Evolutionary conservation across 108 stramenopile species (phyloP), one percentile per base, ranked within the genome.

Genomic region (Nitzschia putrida): DNA sequence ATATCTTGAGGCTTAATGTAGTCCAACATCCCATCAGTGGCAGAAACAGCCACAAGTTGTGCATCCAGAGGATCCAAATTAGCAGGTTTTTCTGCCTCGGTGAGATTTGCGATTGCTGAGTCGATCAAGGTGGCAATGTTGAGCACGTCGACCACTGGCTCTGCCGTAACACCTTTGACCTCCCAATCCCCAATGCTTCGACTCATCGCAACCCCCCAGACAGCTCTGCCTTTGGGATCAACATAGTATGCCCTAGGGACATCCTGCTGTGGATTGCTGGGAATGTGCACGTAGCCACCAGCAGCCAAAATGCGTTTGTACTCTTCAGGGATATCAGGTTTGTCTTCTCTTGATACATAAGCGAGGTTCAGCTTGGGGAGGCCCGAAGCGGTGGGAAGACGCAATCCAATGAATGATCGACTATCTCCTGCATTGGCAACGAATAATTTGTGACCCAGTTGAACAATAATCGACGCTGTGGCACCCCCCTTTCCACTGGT

Each of bases 1-100:
- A 94, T 80, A 11, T 78, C 72, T 23, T 78, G 43, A 20, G 74
- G 71, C 25, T 66, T 61, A 25, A 94, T 63, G 60, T 85, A 89
- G 57, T 94, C 93, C 61, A 91, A 74, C 67, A 91, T 76, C n/a
- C 93, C 93, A 76, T 94, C 93, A n/a, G 93, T 84, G 10, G 85
- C 88, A 18, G 87, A 83, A 54, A 88, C 73, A 3, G 82, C 86
- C 71, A 94, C 86, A 10, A 91, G 73, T 41, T 86, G 76, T 25
- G 91, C 68, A 59, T 94, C 83, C 13, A 83, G 77, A 5, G 40
- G 57, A 22, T 71, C 63, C 49, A 61, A 11, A 57, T 25, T 55
- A 24, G 63, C 70, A 37, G 40, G 40, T 11, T 50, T 26, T 5
- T 74, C 52, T 10, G 56, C 42, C 12, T 18, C 53, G 37, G 58